Conservation (phyloP, 495 filamentous ascomycete genomes). For the Trichoderma reesei region DNA sequence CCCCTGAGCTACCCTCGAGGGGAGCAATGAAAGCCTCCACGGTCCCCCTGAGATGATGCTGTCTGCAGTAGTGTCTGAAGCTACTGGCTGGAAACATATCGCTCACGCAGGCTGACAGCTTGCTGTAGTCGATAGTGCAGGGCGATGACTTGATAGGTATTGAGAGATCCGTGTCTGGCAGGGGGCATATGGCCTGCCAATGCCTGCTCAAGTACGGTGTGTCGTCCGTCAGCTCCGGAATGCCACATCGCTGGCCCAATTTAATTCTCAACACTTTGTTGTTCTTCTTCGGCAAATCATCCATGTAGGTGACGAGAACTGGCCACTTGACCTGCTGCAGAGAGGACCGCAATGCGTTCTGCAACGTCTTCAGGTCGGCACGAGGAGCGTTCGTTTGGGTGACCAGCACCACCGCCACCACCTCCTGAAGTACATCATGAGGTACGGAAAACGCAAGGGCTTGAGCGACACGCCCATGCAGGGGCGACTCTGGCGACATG, state of each 20-base stretch:
- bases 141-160: conserved; percentile 15
- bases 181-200: conserved; percentile 28
- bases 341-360: conserved; percentile 17
- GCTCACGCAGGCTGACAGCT: neutral
- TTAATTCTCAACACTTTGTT: conserved; percentile 38
- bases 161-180: conserved; percentile 24
- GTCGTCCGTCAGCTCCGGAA: conserved; percentile 20
- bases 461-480: conserved; percentile 26
- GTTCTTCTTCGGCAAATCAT: conserved; percentile 31
- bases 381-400: conserved; percentile 21
- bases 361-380: conserved; percentile 27
- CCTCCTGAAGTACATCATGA: conserved; percentile 36
- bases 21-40: neutral
- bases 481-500: conserved; percentile 20
- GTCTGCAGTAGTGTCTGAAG: neutral
- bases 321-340: conserved; percentile 36
- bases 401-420: conserved; percentile 33
- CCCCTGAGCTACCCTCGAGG: neutral
- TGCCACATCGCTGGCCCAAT: conserved; percentile 25
- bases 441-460: conserved; percentile 33
- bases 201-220: conserved; percentile 22
- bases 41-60: neutral
- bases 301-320: conserved; percentile 33
- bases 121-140: conserved; percentile 14
- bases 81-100: neutral